Base-by-base conservation (phyloP, 768 basidiomycete genomes). In the Strobilomyces dryophilus region DNA sequence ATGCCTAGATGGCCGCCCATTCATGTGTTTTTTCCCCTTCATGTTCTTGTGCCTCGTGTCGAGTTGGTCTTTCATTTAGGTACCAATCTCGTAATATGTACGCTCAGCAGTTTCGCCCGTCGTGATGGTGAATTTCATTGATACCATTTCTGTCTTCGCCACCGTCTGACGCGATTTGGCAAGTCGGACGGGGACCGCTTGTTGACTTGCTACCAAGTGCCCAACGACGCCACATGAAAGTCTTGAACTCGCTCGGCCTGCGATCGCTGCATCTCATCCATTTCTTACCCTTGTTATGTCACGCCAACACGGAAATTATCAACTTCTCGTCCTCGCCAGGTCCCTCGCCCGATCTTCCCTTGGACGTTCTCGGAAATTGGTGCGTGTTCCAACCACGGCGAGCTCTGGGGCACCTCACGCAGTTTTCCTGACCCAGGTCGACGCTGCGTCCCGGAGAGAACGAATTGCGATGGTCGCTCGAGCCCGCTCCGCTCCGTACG, bases 281-380 rank as follows among this genome's bases (percentile, higher is more conserved):
- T 49, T 24, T 57, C 31, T 41, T 68, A 1, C 54, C 31, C 45
- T 46, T 64, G 41, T 55, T 63, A 56, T 66, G 61, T 59, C 65
- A 69, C 53, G 82, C 77, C 20, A 85, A 87, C 66, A 87, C 85
- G 34, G 83, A 87, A 70, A 85, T 87, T 59, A 66, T 82, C 64
- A 82, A 81, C 64, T 82, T 86, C 61, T 64, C 62, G 24, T 68
- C 73, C 43, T 59, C 66, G 15, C 66, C 65, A 39, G 60, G 15
- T 54, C 44, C 31, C 41, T 15, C 51, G 9, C 55, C 56, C 21
- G 58, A 59, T 58, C 55, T 63, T 32, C 52, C 58, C 29, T 52
- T 44, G 21, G 53, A 52, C 12, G 40, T 59, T 17, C 51, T 66
- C 60, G 63, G 64, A 68, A 69, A 71, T 62, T 58, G 66, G 61